Evolutionary conservation across 768 basidiomycete genomes (phyloP).

Genomic region (Royoungia palumana): DNA sequence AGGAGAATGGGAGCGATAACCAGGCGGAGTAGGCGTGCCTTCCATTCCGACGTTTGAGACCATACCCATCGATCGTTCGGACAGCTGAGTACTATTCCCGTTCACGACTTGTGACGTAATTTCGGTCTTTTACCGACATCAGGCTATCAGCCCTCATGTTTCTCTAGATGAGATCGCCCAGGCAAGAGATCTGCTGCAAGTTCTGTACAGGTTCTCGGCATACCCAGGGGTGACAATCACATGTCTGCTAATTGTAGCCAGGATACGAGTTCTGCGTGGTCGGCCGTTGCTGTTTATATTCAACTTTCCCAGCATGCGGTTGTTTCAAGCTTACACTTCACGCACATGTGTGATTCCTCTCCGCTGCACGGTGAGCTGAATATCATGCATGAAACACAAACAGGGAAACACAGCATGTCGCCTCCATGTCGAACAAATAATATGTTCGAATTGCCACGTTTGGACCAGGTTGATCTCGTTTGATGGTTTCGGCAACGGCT

Average conservation of each 20-base stretch:
- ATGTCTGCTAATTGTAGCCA: neutral
- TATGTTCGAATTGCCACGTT: slow-evolving; percentile 15
- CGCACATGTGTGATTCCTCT: slow-evolving; percentile 3
- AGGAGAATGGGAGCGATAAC: slow-evolving; percentile 17
- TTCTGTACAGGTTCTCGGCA: neutral
- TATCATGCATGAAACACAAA: slow-evolving; percentile 21
- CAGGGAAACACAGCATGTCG: slow-evolving; percentile 4
- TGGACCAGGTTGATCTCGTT: slow-evolving; percentile 7
- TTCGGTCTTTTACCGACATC: slow-evolving; percentile 17
- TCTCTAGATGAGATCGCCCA: slow-evolving; percentile 16
- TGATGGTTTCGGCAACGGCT: slow-evolving; percentile 4
- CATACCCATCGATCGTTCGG: slow-evolving; percentile 19
- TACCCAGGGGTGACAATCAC: neutral
- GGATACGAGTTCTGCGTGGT: neutral
- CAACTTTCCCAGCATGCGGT: slow-evolving; percentile 4
- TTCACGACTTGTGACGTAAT: slow-evolving; percentile 23
- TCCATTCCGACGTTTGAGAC: slow-evolving; percentile 27
- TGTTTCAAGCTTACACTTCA: slow-evolving; percentile 16
- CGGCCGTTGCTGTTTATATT: neutral
- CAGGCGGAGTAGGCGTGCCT: slow-evolving; percentile 30
- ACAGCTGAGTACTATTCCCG: slow-evolving; percentile 4
- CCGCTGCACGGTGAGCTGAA: slow-evolving; percentile 20
- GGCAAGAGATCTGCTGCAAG: slow-evolving; percentile 13
- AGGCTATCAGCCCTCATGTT: slow-evolving; percentile 10
- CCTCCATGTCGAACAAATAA: slow-evolving; percentile 8